phyloP scores from a whole-genome alignment of 805 yeast species.

The Candida yuanshanica region DNA sequence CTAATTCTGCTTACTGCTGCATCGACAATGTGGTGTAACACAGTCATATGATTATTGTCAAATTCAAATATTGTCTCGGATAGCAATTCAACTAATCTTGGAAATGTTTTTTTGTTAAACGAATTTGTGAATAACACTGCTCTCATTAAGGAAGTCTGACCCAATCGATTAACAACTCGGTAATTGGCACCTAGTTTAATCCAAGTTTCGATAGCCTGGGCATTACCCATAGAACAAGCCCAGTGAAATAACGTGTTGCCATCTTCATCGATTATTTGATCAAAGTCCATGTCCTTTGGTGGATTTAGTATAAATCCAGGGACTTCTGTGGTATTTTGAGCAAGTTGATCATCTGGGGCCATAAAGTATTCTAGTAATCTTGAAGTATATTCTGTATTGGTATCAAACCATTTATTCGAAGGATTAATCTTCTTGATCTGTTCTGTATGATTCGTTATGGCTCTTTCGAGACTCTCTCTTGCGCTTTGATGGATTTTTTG shows the following conservation, averaged over 20 bases:
- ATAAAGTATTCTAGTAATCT: slow-evolving; percentile 48
- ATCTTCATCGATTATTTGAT: slow-evolving; percentile 84
- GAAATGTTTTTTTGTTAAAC: slow-evolving; percentile 73
- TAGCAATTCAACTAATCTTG: slow-evolving; percentile 68
- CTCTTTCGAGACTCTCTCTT: slow-evolving; percentile 21
- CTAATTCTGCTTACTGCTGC: slow-evolving; percentile 62
- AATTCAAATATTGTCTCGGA: slow-evolving; percentile 72
- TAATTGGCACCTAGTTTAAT: slow-evolving; percentile 72
- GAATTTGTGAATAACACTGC: slow-evolving; percentile 85
- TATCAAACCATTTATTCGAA: slow-evolving; percentile 22
- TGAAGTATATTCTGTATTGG: slow-evolving; percentile 37
- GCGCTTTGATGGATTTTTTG: slow-evolving; percentile 15
- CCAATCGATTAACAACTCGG: slow-evolving; percentile 53
- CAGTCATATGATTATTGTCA: slow-evolving; percentile 69
- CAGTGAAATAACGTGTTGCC: slow-evolving; percentile 95
- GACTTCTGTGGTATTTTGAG: slow-evolving; percentile 24
- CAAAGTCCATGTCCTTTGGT: slow-evolving; percentile 60
- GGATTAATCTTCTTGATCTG: slow-evolving; percentile 6
- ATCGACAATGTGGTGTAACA: slow-evolving; percentile 79
- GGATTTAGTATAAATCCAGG: slow-evolving; percentile 65
- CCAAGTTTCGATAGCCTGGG: slow-evolving; percentile 69
- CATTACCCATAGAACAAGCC: slow-evolving; percentile 95
- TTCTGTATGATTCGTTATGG: slow-evolving; percentile 13
- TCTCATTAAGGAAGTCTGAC: slow-evolving; percentile 85
- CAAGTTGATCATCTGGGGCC: slow-evolving; percentile 46